These are phyloP conservation scores for Fusarium avenaceum DNA, from an alignment of 2,329 filamentous ascomycete genomes.

Conservation along the genomic window DNA sequence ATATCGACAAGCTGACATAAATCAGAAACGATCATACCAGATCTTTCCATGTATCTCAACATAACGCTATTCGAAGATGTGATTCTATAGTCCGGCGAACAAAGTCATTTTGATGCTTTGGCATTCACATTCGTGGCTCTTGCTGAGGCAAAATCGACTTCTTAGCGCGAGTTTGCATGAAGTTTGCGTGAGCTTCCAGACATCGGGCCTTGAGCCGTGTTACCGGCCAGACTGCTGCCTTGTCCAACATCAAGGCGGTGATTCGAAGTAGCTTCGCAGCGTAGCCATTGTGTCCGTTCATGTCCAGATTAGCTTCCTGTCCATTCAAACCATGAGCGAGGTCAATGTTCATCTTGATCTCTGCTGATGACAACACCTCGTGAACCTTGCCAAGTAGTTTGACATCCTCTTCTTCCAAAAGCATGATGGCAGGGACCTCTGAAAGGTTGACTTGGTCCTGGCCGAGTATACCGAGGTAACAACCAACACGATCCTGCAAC, in stretches of 20 bases:
- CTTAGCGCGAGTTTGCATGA: constrained; percentile 66
- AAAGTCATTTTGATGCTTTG: background rate
- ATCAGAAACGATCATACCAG: constrained; percentile 6
- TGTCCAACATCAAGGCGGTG: constrained; percentile 88
- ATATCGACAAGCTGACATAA: background rate
- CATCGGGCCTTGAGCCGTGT: constrained; percentile 68
- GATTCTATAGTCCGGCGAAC: background rate
- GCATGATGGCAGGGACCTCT: constrained; percentile 87
- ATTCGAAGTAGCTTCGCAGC: constrained; percentile 87
- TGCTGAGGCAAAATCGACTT: constrained; percentile 62
- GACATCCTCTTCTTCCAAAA: constrained; percentile 91
- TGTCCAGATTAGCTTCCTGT: constrained; percentile 66
- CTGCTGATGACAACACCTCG: constrained; percentile 80
- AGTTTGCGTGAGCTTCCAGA: constrained; percentile 67
- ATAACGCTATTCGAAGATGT: constrained; percentile 1
- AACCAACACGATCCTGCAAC: constrained; percentile 92
- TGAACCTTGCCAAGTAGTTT: constrained; percentile 87
- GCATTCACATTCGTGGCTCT: constrained; percentile 42
- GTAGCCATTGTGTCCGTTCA: constrained; percentile 77
- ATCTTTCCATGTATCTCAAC: constrained; percentile 8
- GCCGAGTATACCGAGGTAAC: constrained; percentile 87
- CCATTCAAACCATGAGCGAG: constrained; percentile 62
- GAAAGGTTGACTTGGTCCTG: constrained; percentile 83
- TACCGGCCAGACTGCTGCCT: constrained; percentile 90
- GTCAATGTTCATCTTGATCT: constrained; percentile 80